These are phyloP conservation scores for Cladosporium sp. DNA, from an alignment of 2,329 filamentous ascomycete species.

Conservation along the genomic window DNA sequence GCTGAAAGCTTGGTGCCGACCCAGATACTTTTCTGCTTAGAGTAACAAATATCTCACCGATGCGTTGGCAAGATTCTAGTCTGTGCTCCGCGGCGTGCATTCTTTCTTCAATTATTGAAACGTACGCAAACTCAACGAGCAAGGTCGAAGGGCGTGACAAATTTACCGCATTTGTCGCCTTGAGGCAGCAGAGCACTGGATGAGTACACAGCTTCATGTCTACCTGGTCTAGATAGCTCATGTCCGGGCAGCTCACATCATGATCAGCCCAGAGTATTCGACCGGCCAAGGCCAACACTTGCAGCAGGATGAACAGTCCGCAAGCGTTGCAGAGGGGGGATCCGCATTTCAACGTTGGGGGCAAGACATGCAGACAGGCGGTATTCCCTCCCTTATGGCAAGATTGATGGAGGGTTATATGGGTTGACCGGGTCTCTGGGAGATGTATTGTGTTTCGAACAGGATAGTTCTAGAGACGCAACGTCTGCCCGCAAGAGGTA, in stretches of 20 bases:
- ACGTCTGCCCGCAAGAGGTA: too few species aligned
- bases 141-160: background rate
- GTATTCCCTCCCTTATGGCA: background rate
- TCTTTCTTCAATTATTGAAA: background rate
- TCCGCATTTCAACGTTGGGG: background rate
- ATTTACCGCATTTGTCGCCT: background rate
- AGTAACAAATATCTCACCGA: background rate
- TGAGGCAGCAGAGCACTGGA: too few species aligned
- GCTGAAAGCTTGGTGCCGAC: background rate
- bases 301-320: background rate
- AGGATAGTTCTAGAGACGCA: background rate
- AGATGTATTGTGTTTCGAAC: background rate
- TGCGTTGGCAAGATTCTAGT: background rate
- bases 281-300: background rate
- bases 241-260: background rate
- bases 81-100: background rate
- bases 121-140: background rate
- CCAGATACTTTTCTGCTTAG: background rate
- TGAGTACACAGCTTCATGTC: background rate
- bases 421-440: background rate
- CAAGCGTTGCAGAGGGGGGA: background rate
- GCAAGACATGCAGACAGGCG: conserved; percentile 1
- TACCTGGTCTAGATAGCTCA: background rate
- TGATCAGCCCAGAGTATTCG: background rate
- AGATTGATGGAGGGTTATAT: background rate